phyloP scores from a whole-genome alignment of 208 protist genomes.

The Trichomonas vaginalis region DNA sequence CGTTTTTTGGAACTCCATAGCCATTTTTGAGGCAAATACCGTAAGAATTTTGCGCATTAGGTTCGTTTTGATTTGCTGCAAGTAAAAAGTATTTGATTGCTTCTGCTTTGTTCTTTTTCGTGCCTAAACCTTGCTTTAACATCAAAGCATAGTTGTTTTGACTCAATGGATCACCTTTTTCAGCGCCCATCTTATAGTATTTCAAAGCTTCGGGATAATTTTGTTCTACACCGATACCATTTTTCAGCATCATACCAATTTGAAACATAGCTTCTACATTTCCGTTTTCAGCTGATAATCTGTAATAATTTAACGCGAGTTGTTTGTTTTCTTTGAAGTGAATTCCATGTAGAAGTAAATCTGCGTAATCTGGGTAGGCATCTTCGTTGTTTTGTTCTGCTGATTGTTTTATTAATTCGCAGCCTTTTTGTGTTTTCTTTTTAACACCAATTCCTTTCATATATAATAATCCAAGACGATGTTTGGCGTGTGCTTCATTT shows the following conservation, averaged over 20 bases:
- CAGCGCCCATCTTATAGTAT: neutral
- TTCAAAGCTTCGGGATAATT: neutral
- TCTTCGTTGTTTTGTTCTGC: no score
- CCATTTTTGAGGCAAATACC: neutral
- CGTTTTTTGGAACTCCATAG: neutral
- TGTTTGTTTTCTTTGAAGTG: neutral
- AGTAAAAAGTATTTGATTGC: neutral
- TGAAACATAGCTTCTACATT: neutral
- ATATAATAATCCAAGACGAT: no score
- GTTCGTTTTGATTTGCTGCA: neutral
- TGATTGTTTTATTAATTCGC: no score
- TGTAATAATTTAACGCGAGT: neutral
- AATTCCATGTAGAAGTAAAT: no score
- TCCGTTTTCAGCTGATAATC: neutral
- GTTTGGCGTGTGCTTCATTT: no score
- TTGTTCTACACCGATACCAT: neutral
- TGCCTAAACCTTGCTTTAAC: neutral
- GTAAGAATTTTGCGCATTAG: neutral
- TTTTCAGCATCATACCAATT: neutral
- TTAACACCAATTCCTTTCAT: no score
- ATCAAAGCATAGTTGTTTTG: neutral
- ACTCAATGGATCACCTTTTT: neutral
- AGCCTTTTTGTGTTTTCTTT: no score
- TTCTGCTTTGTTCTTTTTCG: neutral
- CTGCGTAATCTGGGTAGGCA: no score